Conservation (phyloP, 2,329 filamentous ascomycete genomes). For the Parafenestella ontariensis region DNA sequence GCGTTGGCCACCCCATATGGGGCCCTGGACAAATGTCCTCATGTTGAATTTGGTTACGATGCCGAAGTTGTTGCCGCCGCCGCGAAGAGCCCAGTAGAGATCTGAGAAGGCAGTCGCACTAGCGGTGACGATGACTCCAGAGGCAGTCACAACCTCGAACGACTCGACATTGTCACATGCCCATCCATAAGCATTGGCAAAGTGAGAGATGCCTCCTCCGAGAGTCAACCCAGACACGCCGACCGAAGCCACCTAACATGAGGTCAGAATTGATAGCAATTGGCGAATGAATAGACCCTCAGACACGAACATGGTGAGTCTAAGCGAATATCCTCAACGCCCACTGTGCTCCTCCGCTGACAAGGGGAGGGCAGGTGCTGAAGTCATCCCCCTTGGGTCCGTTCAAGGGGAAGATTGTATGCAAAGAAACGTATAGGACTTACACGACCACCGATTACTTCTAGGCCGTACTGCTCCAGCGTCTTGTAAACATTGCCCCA, state of each 20-base stretch:
- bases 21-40: conserved; percentile 30
- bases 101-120: conserved; percentile 40
- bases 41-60: conserved; percentile 40
- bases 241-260: conserved; percentile 13
- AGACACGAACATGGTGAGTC: too few relatives aligned
- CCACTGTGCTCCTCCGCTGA: not conserved
- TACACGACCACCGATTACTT: conserved; percentile 42
- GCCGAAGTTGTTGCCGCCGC: conserved; percentile 46
- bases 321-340: not conserved
- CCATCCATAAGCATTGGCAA: conserved; percentile 30
- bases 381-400: not conserved
- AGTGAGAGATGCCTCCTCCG: conserved; percentile 35
- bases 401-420: not conserved
- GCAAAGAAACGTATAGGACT: not conserved
- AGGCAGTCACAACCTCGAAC: conserved; percentile 40
- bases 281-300: conserved; percentile 14
- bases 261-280: conserved; percentile 1
- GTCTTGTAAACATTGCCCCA: conserved; percentile 45
- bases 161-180: conserved; percentile 42
- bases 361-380: too few relatives aligned
- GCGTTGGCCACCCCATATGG: conserved; percentile 38
- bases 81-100: conserved; percentile 49
- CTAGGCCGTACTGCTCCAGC: conserved; percentile 36
- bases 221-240: conserved; percentile 27
- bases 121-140: conserved; percentile 20